phyloP scores from a whole-genome alignment of 345 rosid genomes.

The Pugionium dolabratum region DNA sequence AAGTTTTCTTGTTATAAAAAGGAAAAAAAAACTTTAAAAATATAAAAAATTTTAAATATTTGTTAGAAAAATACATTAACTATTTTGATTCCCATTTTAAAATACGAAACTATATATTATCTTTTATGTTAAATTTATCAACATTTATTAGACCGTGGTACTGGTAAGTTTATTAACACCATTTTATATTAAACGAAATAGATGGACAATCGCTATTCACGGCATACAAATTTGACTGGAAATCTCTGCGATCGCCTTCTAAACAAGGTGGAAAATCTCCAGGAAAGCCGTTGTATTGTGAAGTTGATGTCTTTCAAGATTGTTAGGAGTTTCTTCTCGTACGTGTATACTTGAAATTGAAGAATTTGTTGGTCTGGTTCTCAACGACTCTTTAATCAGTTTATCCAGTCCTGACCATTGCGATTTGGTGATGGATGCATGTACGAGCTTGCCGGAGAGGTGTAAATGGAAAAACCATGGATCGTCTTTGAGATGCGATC shows the following conservation, averaged over 20 bases:
- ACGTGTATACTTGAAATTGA: constrained; percentile 41
- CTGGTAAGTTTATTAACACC: too few species aligned
- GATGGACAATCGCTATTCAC: neutral
- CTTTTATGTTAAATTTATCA: too few species aligned
- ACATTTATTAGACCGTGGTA: too few species aligned
- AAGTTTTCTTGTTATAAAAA: too few species aligned
- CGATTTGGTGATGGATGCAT: constrained; percentile 51
- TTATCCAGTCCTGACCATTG: constrained; percentile 36
- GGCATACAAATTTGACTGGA: neutral
- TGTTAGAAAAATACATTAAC: too few species aligned
- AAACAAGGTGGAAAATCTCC: neutral
- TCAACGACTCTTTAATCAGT: constrained; percentile 11
- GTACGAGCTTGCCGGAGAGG: constrained; percentile 37
- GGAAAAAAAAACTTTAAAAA: too few species aligned
- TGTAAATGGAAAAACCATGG: constrained; percentile 24
- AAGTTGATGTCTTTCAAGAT: constrained; percentile 2
- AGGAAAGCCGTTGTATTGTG: constrained; percentile 8
- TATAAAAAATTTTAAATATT: too few species aligned
- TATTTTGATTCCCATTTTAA: too few species aligned
- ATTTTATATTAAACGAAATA: neutral
- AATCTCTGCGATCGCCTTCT: constrained; percentile 13
- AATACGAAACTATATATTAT: too few species aligned
- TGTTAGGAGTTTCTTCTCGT: constrained; percentile 43
- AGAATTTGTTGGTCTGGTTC: constrained; percentile 24
- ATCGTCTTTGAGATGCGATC: constrained; percentile 38